Evolutionary conservation across 2,329 filamentous ascomycete genomes (phyloP), one percentile per base, ranked within the genome.

Genomic region (Pestalotiopsis sp.): DNA sequence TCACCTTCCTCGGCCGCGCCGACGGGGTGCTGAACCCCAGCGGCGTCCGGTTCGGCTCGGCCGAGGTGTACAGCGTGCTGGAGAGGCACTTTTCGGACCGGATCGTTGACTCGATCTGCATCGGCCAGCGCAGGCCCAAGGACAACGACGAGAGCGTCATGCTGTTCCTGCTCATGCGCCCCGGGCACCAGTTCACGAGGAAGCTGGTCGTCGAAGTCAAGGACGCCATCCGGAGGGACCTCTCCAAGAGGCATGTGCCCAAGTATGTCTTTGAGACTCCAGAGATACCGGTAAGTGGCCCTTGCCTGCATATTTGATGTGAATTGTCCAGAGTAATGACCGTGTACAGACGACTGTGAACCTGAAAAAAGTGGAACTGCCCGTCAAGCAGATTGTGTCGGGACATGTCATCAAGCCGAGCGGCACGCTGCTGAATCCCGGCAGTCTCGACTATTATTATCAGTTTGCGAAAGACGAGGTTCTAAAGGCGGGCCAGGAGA

Each of bases 381-480:
- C 93, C 0, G 91, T 96, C 38, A 96, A 96, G 81, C 91, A 93
- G 76, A 96, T 96, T 71, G 90, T 96, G 0, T 93, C 89, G 0
- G 93, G 93, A 0, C 89, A 90, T 73, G 87, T 82, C 27, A 88
- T 96, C 76, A 93, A 92, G 79, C 88, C 92, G 0, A 93, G 91
- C 63, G 92, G 92, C 1, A 95, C 93, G 4, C 79, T 96, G 74
- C 80, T 92, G 66, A 96, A 97, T 75, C 93, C 93, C 0, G 81
- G 91, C 75, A 92, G 91, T 71, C 79, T 96, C 69, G 85, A 94
- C 40, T 95, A 87, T 75, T 96, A 93, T 75, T 95, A 96, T 73
- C 90, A 89, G 75, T 96, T 95, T 80, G 91, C 90, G 4, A 89
- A 90, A 76, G 86, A 93, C 0, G 92, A 94, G 77, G 87, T 91